Evolutionary conservation across 208 protist species (phyloP), one percentile per base, ranked within the genome.

Genomic region (Phytomonas francai): DNA sequence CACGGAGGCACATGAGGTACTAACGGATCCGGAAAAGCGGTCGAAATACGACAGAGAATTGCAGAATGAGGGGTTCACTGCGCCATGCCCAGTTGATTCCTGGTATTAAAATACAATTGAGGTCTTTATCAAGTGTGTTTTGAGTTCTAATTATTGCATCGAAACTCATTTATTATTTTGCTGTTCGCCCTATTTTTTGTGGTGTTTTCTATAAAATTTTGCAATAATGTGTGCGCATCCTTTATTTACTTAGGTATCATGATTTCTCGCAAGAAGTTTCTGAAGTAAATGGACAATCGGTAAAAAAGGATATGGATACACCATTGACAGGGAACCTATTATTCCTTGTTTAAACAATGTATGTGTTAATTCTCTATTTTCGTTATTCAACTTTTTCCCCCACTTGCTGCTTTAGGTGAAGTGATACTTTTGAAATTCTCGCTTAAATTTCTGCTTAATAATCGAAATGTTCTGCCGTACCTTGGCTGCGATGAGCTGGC

Each of bases 1-100:
- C 74, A 96, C 91, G 11, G 93, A 94, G 69, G 91, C 91, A 16
- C 56, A 96, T 63, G 91, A 96, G 74, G 76, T 91, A 54, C 76
- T 96, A 22, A 79, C 70, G 8, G 91, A 96, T 68, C 34, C 76
- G 0, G 70, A 74, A 39, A 66, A 84, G 65, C 79, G 87, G 19
- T 68, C 68, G 6, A 68, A 84, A 70, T 96, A 96, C 63, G 88
- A 96, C 57, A 70, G 29, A 7, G 63, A 87, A 60, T 70, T 93
- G 25, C 36, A 33, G 9, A 59, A 25, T 2, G 71, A 63, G 56
- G 34, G 45, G 16, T 54, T 54, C 19, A 54, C 22, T 25, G 25
- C 3, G 16, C 11, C 45, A 54, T 22, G 19, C 25, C 45, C 45
- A 22, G 45, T 11, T 14, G 39, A 45, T 45, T 14, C 39, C 39